phyloP scores from a whole-genome alignment of 2,329 filamentous ascomycete species.

The Byssoonygena ceratinophila region DNA sequence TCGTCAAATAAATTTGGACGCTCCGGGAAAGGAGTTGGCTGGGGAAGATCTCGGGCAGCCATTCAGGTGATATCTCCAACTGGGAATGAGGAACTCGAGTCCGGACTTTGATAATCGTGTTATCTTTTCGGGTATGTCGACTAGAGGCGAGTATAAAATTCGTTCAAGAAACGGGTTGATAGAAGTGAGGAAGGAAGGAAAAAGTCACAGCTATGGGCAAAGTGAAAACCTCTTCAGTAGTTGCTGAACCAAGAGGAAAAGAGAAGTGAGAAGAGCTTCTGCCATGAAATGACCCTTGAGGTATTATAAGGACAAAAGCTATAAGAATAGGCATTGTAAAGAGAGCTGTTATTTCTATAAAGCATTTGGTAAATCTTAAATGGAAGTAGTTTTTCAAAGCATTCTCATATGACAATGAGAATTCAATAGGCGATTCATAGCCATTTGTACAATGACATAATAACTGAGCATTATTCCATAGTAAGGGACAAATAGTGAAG shows the following conservation, averaged over 20 bases:
- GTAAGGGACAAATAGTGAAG: neutral
- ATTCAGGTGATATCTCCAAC: neutral
- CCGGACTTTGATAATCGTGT: no score
- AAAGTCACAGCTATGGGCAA: neutral
- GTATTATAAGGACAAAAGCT: neutral
- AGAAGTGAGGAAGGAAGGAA: neutral
- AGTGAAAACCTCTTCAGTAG: neutral
- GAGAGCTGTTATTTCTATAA: neutral
- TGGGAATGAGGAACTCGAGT: neutral
- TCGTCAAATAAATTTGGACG: constrained; percentile 23
- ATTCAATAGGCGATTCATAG: no score
- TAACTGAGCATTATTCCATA: neutral
- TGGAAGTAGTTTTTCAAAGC: neutral
- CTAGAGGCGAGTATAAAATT: no score
- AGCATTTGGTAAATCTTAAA: neutral
- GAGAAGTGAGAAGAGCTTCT: neutral
- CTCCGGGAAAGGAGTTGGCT: constrained; percentile 18
- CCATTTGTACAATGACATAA: neutral
- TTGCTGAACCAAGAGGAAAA: neutral
- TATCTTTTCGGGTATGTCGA: no score
- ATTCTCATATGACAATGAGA: neutral
- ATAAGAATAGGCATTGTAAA: neutral
- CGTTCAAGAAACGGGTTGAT: no score
- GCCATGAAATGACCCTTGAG: neutral
- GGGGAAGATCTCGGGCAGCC: neutral